phyloP scores from a whole-genome alignment of 169 alveolate genomes.

The Plasmodium inui region DNA sequence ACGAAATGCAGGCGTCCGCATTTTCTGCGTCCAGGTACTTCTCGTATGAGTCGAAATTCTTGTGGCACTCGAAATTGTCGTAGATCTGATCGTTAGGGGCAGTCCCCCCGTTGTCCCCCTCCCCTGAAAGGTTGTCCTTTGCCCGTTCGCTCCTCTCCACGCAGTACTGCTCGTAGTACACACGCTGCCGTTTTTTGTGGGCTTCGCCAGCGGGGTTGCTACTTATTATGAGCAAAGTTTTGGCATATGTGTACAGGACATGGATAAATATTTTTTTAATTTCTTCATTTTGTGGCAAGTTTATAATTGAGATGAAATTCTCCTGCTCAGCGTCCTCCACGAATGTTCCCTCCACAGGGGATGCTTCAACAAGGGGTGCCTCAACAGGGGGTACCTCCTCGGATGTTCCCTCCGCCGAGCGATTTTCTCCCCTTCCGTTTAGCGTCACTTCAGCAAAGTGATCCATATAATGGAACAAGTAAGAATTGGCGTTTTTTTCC shows the following conservation, averaged over 20 bases:
- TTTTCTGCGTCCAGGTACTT: slow-evolving; percentile 19
- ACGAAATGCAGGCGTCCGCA: slow-evolving; percentile 12
- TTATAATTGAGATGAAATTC: slow-evolving; percentile 18
- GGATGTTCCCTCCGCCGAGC: not conserved
- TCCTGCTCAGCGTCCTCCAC: not conserved
- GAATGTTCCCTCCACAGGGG: not conserved
- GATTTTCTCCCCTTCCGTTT: not conserved
- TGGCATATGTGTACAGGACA: slow-evolving; percentile 35
- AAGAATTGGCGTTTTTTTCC: slow-evolving; percentile 12
- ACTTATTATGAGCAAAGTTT: slow-evolving; percentile 14
- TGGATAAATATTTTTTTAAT: slow-evolving; percentile 23
- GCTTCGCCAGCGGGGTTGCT: not conserved
- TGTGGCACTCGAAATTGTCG: slow-evolving; percentile 25
- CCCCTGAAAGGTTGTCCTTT: not conserved
- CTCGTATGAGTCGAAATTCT: slow-evolving; percentile 36
- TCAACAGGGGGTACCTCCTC: too few relatives aligned
- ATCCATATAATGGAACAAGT: slow-evolving; percentile 51
- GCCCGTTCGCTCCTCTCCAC: not conserved
- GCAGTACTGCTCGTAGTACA: not conserved
- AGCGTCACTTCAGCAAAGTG: slow-evolving; percentile 20
- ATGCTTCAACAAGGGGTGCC: too few relatives aligned
- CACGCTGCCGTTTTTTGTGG: slow-evolving; percentile 1
- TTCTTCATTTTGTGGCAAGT: slow-evolving; percentile 29
- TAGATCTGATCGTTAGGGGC: not conserved
- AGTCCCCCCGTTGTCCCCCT: not conserved